Evolutionary conservation across 495 filamentous ascomycete species (phyloP).

Genomic region (Talaromyces borbonicus): DNA sequence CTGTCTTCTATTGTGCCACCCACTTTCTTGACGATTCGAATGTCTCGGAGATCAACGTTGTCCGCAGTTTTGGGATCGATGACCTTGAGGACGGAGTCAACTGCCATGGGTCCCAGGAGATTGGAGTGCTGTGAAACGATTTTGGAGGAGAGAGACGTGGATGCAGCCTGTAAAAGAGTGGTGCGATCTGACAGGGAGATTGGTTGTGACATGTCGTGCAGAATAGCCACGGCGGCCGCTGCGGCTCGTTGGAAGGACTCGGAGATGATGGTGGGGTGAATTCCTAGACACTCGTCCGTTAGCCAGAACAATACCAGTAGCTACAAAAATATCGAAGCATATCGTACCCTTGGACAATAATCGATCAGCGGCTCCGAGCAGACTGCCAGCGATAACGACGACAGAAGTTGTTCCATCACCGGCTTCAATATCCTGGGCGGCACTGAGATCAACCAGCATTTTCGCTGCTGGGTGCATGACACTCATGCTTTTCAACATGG

Average conservation of each 20-base stretch:
- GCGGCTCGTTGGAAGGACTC: conserved; percentile 96
- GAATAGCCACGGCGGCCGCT: conserved; percentile 72
- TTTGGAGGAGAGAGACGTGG: conserved; percentile 95
- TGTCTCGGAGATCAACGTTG: conserved; percentile 93
- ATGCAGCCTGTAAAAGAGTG: conserved; percentile 89
- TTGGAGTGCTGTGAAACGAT: conserved; percentile 95
- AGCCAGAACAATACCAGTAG: background rate
- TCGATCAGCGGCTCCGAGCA: conserved; percentile 87
- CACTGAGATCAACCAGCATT: conserved; percentile 96
- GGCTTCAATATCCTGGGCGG: conserved; percentile 96
- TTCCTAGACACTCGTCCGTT: conserved; percentile 30
- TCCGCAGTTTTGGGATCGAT: conserved; percentile 92
- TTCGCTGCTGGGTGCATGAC: conserved; percentile 97
- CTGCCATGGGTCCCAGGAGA: conserved; percentile 88
- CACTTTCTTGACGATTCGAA: conserved; percentile 94
- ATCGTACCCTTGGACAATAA: conserved; percentile 66
- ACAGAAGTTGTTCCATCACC: conserved; percentile 98
- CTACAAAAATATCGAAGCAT: background rate
- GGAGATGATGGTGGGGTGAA: conserved; percentile 95
- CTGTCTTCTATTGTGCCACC: conserved; percentile 97
- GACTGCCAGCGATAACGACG: conserved; percentile 89
- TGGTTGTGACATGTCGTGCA: conserved; percentile 92
- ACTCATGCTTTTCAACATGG: conserved; percentile 96
- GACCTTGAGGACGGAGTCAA: conserved; percentile 88
- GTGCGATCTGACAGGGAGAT: conserved; percentile 80